Evolutionary conservation across 805 yeast species (phyloP).

Genomic region (Myxozyma vanderwaltii): DNA sequence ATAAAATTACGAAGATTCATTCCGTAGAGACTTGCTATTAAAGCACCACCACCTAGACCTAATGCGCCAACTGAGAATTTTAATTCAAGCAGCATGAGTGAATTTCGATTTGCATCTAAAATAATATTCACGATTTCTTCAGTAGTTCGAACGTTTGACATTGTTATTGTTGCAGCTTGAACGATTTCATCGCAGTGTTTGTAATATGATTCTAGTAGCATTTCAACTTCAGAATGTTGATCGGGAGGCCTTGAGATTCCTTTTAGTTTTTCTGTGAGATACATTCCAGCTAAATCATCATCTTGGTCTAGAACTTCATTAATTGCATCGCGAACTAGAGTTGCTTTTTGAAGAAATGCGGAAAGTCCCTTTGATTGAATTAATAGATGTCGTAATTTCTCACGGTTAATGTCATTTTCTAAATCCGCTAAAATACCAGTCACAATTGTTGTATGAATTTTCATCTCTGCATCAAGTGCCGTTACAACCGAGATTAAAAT

Average conservation of each 20-base stretch:
- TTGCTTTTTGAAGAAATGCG: slow-evolving; percentile 81
- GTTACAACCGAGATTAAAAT: slow-evolving; percentile 78
- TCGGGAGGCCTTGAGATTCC: slow-evolving; percentile 49
- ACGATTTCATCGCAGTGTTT: slow-evolving; percentile 92
- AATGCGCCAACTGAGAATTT: slow-evolving; percentile 80
- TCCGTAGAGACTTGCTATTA: slow-evolving; percentile 85
- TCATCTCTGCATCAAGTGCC: slow-evolving; percentile 82
- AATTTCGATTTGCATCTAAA: slow-evolving; percentile 90
- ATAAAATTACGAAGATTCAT: slow-evolving; percentile 93
- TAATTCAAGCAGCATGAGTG: slow-evolving; percentile 79
- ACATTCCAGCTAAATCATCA: slow-evolving; percentile 79
- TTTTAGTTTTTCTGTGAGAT: slow-evolving; percentile 61
- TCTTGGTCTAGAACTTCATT: slow-evolving; percentile 87
- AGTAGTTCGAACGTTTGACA: slow-evolving; percentile 84
- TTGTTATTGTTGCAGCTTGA: slow-evolving; percentile 76
- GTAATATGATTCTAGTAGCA: slow-evolving; percentile 86
- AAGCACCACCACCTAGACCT: slow-evolving; percentile 77
- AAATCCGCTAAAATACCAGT: slow-evolving; percentile 72
- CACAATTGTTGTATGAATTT: slow-evolving; percentile 75
- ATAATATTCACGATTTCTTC: slow-evolving; percentile 94
- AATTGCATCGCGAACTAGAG: slow-evolving; percentile 75
- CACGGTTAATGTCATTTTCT: slow-evolving; percentile 79
- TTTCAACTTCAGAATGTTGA: slow-evolving; percentile 81
- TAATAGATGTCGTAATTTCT: slow-evolving; percentile 72
- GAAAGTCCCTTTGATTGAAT: slow-evolving; percentile 83